Conservation (phyloP, 495 filamentous ascomycete genomes). For the Acidomyces sp. region DNA sequence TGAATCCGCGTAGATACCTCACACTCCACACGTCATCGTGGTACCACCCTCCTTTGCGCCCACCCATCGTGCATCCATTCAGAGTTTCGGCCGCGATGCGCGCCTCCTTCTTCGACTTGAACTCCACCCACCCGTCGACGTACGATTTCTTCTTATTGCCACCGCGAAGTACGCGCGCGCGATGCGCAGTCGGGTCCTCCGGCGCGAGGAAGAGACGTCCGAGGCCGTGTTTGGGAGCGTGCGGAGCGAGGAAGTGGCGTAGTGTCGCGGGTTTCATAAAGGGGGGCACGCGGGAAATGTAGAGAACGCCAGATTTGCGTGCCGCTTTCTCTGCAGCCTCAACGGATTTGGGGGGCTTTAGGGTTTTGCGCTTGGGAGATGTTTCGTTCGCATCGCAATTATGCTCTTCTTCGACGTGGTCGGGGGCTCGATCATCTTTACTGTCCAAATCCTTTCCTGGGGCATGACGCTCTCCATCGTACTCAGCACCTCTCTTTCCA, state of each 20-base stretch:
- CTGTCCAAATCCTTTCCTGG: neutral
- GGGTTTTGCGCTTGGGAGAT: neutral
- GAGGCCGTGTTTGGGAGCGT: constrained; percentile 52
- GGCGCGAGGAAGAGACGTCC: constrained; percentile 80
- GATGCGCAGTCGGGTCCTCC: constrained; percentile 51
- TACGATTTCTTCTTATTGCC: constrained; percentile 81
- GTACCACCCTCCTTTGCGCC: constrained; percentile 79
- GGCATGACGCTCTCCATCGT: constrained; percentile 11
- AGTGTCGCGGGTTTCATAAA: constrained; percentile 86
- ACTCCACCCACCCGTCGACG: constrained; percentile 92
- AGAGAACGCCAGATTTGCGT: constrained; percentile 64
- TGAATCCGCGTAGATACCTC: constrained; percentile 73
- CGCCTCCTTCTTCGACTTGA: constrained; percentile 60
- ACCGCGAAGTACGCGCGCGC: constrained; percentile 47
- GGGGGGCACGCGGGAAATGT: constrained; percentile 80
- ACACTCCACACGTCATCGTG: constrained; percentile 87
- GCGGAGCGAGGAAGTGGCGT: constrained; percentile 59
- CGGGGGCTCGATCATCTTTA: neutral
- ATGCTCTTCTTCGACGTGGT: neutral
- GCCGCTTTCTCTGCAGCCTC: constrained; percentile 43
- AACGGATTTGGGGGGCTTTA: constrained; percentile 40
- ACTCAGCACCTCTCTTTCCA: constrained; percentile 14
- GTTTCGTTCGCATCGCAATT: constrained; percentile 3
- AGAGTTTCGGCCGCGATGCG: constrained; percentile 73
- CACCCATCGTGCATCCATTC: constrained; percentile 71